These are phyloP conservation scores for Syzygium syzygioides DNA, from an alignment of 441 rosid genomes.

Conservation along the genomic window DNA sequence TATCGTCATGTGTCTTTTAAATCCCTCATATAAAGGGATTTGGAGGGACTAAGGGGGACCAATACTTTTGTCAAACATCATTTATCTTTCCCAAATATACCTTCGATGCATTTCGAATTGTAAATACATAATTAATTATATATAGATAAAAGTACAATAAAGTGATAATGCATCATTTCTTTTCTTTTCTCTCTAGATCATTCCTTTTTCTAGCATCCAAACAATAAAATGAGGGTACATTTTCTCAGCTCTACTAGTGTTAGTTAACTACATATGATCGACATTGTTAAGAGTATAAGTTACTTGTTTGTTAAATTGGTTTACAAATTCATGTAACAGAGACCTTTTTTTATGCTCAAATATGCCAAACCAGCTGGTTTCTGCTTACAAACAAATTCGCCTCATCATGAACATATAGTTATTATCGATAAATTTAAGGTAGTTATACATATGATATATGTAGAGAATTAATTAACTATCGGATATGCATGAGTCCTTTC, in stretches of 20 bases:
- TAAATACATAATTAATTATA: too few species aligned
- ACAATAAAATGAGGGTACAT: neutral
- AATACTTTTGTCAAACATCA: too few species aligned
- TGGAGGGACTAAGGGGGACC: too few species aligned
- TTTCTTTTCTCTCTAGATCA: too few species aligned
- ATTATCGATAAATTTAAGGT: neutral
- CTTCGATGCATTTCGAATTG: too few species aligned
- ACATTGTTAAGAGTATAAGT: neutral
- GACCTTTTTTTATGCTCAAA: neutral
- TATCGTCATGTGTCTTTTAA: too few species aligned
- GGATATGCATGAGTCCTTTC: accelerated
- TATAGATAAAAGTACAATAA: neutral
- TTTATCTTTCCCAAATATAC: neutral
- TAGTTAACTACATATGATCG: neutral
- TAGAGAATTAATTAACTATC: neutral
- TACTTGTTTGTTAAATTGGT: neutral
- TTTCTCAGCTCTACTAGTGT: neutral
- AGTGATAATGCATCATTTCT: too few species aligned
- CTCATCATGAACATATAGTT: neutral
- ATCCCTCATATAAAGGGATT: too few species aligned
- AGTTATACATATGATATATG: neutral
- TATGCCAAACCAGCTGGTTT: neutral
- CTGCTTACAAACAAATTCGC: neutral
- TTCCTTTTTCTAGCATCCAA: neutral
- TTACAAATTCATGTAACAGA: neutral